Conservation (phyloP, 83 land plant genomes). For the Diphasiastrum complanatum region DNA sequence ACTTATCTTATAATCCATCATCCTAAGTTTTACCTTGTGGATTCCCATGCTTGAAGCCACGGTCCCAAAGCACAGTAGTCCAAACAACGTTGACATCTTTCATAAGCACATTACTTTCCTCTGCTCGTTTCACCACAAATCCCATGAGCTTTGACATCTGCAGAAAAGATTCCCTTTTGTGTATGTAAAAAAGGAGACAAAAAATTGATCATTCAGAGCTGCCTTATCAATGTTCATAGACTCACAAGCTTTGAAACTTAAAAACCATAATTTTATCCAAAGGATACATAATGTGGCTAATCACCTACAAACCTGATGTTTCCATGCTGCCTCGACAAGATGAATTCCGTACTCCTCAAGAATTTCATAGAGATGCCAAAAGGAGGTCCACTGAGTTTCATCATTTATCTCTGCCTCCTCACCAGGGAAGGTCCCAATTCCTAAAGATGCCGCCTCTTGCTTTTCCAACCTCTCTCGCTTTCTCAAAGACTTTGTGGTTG, state of each 20-base stretch:
- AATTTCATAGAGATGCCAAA: constrained; percentile 77
- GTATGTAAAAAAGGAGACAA: too few relatives aligned
- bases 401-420: constrained; percentile 1
- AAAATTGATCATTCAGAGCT: too few relatives aligned
- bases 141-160: constrained; percentile 46
- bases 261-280: neutral
- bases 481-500: constrained; percentile 18
- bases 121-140: constrained; percentile 9
- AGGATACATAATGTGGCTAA: neutral
- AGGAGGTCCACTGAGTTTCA: constrained; percentile 55
- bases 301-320: constrained; percentile 49
- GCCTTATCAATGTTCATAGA: too few relatives aligned
- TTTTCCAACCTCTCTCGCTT: constrained; percentile 62
- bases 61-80: constrained; percentile 76
- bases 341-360: constrained; percentile 94
- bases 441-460: constrained; percentile 68
- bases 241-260: too few relatives aligned
- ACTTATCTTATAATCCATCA: neutral
- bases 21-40: constrained; percentile 55
- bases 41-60: constrained; percentile 80
- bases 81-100: constrained; percentile 47
- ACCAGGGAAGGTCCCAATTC: constrained; percentile 43
- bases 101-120: constrained; percentile 32
- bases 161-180: too few relatives aligned
- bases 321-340: constrained; percentile 91